Percentiles rank a stretch among this genome's conserved stretches.
phyloP scores from a whole-genome alignment of 2,329 filamentous ascomycete genomes.

The Aspergillus clavatus region DNA sequence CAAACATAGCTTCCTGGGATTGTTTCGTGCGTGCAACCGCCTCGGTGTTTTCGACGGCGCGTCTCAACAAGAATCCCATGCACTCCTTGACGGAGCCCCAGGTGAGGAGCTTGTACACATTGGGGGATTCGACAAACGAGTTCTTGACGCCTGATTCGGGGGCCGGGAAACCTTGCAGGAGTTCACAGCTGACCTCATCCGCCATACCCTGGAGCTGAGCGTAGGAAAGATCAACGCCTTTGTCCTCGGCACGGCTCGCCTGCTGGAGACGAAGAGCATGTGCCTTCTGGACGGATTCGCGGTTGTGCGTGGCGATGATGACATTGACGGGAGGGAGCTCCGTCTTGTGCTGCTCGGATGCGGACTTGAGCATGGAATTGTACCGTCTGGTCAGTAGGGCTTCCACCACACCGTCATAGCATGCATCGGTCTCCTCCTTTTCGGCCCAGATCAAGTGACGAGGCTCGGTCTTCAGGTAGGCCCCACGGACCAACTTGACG shows the following conservation, averaged over 20 bases:
- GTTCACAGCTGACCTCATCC: slow-evolving; percentile 71
- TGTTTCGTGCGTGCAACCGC: slow-evolving; percentile 52
- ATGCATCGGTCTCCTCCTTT: slow-evolving; percentile 45
- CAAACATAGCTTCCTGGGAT: slow-evolving; percentile 35
- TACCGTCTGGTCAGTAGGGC: slow-evolving; percentile 57
- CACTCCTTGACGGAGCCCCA: slow-evolving; percentile 59
- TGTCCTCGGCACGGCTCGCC: slow-evolving; percentile 40
- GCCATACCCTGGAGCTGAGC: slow-evolving; percentile 94
- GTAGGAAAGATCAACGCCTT: slow-evolving; percentile 51
- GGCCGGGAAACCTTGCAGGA: slow-evolving; percentile 44
- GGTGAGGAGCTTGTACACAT: slow-evolving; percentile 55
- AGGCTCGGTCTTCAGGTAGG: slow-evolving; percentile 49
- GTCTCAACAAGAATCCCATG: slow-evolving; percentile 57
- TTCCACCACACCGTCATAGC: slow-evolving; percentile 54
- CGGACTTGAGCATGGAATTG: slow-evolving; percentile 48
- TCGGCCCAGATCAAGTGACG: slow-evolving; percentile 43
- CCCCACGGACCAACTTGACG: slow-evolving; percentile 51
- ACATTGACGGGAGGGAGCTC: slow-evolving; percentile 45
- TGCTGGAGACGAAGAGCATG: slow-evolving; percentile 44
- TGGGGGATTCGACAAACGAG: slow-evolving; percentile 35
- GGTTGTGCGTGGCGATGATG: slow-evolving; percentile 58
- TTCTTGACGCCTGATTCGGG: slow-evolving; percentile 17
- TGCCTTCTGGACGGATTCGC: slow-evolving; percentile 49
- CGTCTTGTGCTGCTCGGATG: slow-evolving; percentile 34
- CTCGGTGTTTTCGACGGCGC: slow-evolving; percentile 69